Evolutionary conservation across 495 filamentous ascomycete genomes (phyloP), one percentile per base, ranked within the genome.

Genomic region (Bacidia gigantensis): DNA sequence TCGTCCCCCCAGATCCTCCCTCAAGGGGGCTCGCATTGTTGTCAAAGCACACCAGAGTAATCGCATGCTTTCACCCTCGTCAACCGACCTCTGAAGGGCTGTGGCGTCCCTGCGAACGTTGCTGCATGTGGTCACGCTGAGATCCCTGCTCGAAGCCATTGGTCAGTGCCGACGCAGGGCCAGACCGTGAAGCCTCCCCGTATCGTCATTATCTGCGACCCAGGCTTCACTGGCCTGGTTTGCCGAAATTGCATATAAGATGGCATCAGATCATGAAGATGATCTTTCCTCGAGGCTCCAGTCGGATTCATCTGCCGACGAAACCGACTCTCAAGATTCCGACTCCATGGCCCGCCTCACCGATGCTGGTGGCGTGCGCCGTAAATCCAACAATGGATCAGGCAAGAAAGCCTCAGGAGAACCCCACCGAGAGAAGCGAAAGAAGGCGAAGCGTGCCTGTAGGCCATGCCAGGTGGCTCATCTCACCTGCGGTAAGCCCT

Each of bases 391-490:
- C 50, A 67, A 67, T 60, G 58, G 79, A 22, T 48, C 26, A 71
- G 79, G 81, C 64, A 79, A 81, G 67, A 70, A 74, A 46, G 73
- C 67, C 44, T 62, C 65, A 25, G 75, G 92, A 64, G 92, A 97
- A 64, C 87, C 89, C 25, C 72, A 80, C 61, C 76, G 92, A 57
- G 87, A 92, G 39, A 75, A 89, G 59, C 79, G 92, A 63, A 98
- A 97, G 74, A 98, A 98, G 76, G 92, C 92, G 26, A 75, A 90
- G 58, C 77, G 92, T 63, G 92, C 92, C 51, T 98, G 92, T 65
- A 90, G 84, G 78, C 89, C 93, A 25, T 98, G 92, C 67, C 92
- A 98, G 68, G 77, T 93, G 65, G 92, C 92, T 48, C 92, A 98
- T 77, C 74, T 98, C 60, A 98, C 92, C 56, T 98, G 92, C 69